Base-by-base conservation (phyloP, 208 protist species). In the Jaenimonas drosophilae region DNA sequence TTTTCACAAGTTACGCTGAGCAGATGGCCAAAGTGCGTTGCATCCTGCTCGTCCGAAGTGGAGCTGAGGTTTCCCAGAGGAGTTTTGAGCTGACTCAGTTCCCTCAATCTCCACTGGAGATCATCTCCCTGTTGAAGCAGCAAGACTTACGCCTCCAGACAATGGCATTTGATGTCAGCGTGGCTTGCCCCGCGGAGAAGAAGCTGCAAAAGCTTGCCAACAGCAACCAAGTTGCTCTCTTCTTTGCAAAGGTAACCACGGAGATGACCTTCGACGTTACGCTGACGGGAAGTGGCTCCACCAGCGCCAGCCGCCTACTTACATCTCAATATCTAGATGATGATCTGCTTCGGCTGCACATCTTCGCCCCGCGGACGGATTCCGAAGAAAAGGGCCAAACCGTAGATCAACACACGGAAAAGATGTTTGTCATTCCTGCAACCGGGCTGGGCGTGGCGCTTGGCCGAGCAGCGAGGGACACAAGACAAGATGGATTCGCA, bases 91-190 rank as follows among this genome's bases (percentile, higher is more conserved):
- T 73, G 3, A 34, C 54, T 1, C 20, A 23, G 1, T 32, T 27
- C 9, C 66, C 71, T 3, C 42, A 17, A 1, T 78, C 69, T 3
- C 26, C 65, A 4, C 25, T 50, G 1, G 61, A 72, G 25, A 26
- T 83, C 11, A 20, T 44, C 0, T 47, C 53, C 3, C 44, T 81
- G 25, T 28, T 90, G 14, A 64, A 73, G 46, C 39, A 46, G 16
- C 63, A 86, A 16, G 80, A 90, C 37, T 49, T 90, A 24, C 64
- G 80, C 4, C 62, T 90, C 3, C 62, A 85, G 42, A 27, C 57
- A 5, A 36, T 69, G 19, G 32, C 62, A 19, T 90, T 90, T 42
- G 63, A 63, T n/a, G 62, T 65, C 23, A 56, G 53, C 0, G 63
- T 72, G 11, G 47, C 47, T 16, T 30, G 51, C 29, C 36, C 47